Base-by-base conservation (phyloP, 495 filamentous ascomycete species). In the Arthonia radiata region DNA sequence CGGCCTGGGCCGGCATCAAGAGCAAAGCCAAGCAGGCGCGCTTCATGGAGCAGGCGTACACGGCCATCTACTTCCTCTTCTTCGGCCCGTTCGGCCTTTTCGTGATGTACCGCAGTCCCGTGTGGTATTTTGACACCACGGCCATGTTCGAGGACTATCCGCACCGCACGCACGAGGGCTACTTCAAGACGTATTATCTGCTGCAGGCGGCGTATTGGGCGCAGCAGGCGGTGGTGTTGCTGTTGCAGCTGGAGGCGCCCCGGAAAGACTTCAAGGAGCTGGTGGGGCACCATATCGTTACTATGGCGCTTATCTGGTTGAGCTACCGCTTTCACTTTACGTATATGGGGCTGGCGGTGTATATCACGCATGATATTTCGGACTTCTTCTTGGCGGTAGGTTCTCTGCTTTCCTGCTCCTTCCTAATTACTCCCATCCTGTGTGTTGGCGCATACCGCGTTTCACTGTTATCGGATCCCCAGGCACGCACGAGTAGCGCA, bases 261-360 rank as follows among this genome's bases (percentile, higher is more conserved):
- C 58, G 86, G 8, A 93, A 93, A 54, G 86, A 97, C 43, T 94
- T 82, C 47, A 81, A 74, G 51, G 86, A 94, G 56, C 60, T 97
- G 27, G 79, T 94, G 16, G 68, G 68, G 24, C 86, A 97, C 44
- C 86, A 97, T 43, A 73, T 94, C 35, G 77, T 94, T 38, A 89
- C 79, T 7, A 45, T 97, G 30, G 56, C 71, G n/a, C 57, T 97
- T 30, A 94, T 97, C 34, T 67, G 52, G 17, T 47, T 81, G 43
- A 89, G 77, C 54, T 97, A 97, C 48, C 71, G 82, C 17, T 97
- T 91, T 57, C 89, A 97, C 48, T 97, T 97, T 48, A 86, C 86
- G 5, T 82, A 89, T 47, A 89, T 97, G 54, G 86, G 86, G n/a
- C 43, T 97, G 21, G 82, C 79, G 16, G 83, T 97, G 5, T 97